Percentiles rank a stretch among this genome's conserved stretches.
phyloP scores from a whole-genome alignment of 2,329 filamentous ascomycete genomes.

The Pseudopyricularia javanii region DNA sequence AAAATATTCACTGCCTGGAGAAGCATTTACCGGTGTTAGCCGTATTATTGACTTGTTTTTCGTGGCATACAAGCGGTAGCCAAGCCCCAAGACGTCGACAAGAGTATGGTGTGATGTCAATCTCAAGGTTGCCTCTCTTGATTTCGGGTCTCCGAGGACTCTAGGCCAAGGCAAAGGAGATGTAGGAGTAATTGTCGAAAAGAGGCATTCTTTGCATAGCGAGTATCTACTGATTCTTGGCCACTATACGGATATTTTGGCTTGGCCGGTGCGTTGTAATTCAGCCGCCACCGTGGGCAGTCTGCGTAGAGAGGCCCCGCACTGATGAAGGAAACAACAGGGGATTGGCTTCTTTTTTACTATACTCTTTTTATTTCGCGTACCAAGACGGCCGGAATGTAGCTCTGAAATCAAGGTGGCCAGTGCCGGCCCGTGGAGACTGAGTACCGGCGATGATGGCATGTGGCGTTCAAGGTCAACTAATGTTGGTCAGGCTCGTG shows the following conservation, averaged over 20 bases:
- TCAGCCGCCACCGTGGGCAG: not conserved
- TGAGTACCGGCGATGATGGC: too few relatives aligned
- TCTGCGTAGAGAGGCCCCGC: not conserved
- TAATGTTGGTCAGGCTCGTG: too few relatives aligned
- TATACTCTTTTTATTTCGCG: not conserved
- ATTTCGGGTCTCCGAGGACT: not conserved
- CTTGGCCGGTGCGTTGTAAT: not conserved
- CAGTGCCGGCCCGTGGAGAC: too few relatives aligned
- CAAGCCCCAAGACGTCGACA: not conserved
- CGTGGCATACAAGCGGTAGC: not conserved
- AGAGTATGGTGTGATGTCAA: not conserved
- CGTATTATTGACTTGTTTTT: not conserved
- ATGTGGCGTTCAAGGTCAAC: too few relatives aligned
- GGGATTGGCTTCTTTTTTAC: not conserved
- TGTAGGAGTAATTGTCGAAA: too few relatives aligned
- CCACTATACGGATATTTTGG: conserved; percentile 2
- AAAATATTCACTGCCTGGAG: not conserved
- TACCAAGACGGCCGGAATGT: too few relatives aligned
- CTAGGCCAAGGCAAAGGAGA: not conserved
- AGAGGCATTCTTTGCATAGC: not conserved
- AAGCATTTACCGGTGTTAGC: too few relatives aligned
- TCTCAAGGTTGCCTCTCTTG: not conserved
- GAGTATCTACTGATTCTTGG: not conserved
- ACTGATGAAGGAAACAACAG: not conserved
- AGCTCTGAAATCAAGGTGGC: too few relatives aligned